Evolutionary conservation across 768 basidiomycete species (phyloP), one percentile per base, ranked within the genome.

Genomic region (Tylopilus vinaceipallidus): DNA sequence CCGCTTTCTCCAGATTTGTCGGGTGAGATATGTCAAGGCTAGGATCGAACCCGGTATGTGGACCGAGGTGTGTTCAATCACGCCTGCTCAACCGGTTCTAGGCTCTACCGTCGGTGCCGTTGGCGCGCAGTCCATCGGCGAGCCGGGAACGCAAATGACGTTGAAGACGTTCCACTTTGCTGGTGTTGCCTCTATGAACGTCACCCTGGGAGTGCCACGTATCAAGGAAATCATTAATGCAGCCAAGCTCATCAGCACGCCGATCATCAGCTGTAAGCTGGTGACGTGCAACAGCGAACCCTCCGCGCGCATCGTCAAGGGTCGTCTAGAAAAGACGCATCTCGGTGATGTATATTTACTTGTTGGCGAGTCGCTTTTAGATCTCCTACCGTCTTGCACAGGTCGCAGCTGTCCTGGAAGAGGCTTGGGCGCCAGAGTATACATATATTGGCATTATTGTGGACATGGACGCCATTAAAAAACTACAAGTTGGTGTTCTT

Each of bases 141-240:
- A 99, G 70, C 97, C 97, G 1, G 97, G 95, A 35, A 99, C 97
- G 0, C 97, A 99, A 66, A 99, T 99, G 97, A 98, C 95, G 2
- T 71, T 98, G 56, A 98, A 98, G 73, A 98, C 97, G 48, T 99
- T 99, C 83, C 97, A 99, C 77, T 99, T 98, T 70, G 97, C 97
- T 60, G 97, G 97, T 73, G 95, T 99, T 54, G 97, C 97, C 8
- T 95, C 95, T 32, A 99, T 98, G 97, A 98, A 98, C 72, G 93
- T 99, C 55, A 99, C 97, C 0, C 82, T 98, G 32, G 97, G 97
- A 70, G 97, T 98, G n/a, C 97, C 97, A 3, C 95, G 97, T 62
- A 98, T 99, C 73, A 98, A 98, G 70, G 97, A 99, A 70, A 98
- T 99, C 57, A 99, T 99, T 76, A 99, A 98, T 60, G 97, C 94